phyloP scores from a whole-genome alignment of 768 basidiomycete species.

The Artomyces pyxidatus region DNA sequence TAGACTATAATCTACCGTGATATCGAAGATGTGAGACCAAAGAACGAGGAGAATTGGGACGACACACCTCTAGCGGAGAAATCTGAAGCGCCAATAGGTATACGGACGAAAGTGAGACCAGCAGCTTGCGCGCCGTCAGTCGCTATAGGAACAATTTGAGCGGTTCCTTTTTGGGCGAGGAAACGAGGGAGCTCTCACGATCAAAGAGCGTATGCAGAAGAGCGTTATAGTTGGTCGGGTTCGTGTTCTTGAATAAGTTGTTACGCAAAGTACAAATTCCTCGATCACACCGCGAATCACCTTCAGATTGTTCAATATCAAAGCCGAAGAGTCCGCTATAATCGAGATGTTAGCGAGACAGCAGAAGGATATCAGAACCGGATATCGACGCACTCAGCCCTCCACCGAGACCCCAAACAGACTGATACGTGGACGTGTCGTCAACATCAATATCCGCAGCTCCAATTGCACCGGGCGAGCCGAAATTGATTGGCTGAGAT shows the following conservation, averaged over 20 bases:
- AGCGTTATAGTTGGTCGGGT: slow-evolving; percentile 21
- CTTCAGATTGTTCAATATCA: slow-evolving; percentile 20
- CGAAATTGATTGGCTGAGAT: slow-evolving; percentile 17
- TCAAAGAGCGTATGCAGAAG: slow-evolving; percentile 24
- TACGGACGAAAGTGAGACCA: slow-evolving; percentile 24
- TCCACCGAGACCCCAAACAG: slow-evolving; percentile 21
- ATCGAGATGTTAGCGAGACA: neutral
- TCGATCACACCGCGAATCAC: slow-evolving; percentile 4
- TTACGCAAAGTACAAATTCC: neutral
- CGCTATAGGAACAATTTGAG: slow-evolving; percentile 7
- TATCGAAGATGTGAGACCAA: too few species aligned
- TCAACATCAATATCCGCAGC: slow-evolving; percentile 18
- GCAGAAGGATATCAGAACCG: neutral
- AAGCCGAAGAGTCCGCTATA: slow-evolving; percentile 22
- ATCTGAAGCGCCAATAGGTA: slow-evolving; percentile 27
- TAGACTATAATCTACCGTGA: slow-evolving; percentile 22
- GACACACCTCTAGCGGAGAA: slow-evolving; percentile 21
- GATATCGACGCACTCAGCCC: slow-evolving; percentile 14
- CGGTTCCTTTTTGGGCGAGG: neutral
- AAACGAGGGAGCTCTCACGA: slow-evolving; percentile 11
- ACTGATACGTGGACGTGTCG: slow-evolving; percentile 15
- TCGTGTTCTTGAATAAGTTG: slow-evolving; percentile 13
- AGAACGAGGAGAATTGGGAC: too few species aligned
- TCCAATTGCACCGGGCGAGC: slow-evolving; percentile 16
- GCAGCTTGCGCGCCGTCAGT: slow-evolving; percentile 23